These are phyloP conservation scores for Kodamaea ohmeri DNA, from an alignment of 1,139 yeast species.

Conservation along the genomic window DNA sequence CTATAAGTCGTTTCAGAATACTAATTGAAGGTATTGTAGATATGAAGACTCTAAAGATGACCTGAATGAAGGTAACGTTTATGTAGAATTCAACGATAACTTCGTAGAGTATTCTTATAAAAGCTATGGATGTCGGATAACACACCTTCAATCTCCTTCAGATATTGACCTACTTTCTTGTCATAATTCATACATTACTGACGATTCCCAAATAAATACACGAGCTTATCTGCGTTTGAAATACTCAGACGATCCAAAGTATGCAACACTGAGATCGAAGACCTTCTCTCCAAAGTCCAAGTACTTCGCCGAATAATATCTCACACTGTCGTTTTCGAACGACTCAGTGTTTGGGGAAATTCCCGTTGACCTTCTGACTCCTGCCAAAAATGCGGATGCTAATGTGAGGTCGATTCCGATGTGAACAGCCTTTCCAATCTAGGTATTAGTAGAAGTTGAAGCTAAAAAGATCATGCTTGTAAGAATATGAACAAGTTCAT, in stretches of 20 bases:
- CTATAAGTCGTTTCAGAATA: too few relatives aligned
- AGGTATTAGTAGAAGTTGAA: conserved; percentile 7
- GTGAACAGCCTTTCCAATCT: conserved; percentile 66
- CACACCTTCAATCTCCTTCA: too few relatives aligned
- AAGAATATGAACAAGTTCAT: too few relatives aligned
- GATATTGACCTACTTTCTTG: too few relatives aligned
- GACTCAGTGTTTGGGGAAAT: conserved; percentile 47
- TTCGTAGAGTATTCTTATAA: too few relatives aligned
- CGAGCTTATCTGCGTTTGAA: conserved; percentile 36
- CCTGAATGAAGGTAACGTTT: too few relatives aligned
- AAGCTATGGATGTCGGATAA: too few relatives aligned
- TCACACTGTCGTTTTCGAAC: conserved; percentile 46
- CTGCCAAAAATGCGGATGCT: conserved; percentile 82
- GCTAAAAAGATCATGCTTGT: not conserved
- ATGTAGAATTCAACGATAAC: too few relatives aligned
- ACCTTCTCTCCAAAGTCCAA: conserved; percentile 83
- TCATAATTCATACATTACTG: conserved; percentile 1
- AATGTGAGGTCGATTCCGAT: conserved; percentile 69
- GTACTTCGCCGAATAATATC: conserved; percentile 61
- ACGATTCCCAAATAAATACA: conserved; percentile 1
- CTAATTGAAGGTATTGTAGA: too few relatives aligned
- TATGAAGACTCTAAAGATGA: too few relatives aligned
- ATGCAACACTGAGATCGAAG: conserved; percentile 70
- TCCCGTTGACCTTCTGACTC: conserved; percentile 86
- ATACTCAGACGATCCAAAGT: conserved; percentile 69